Base-by-base conservation (phyloP, 2,329 filamentous ascomycete species). In the Paecilomyces sp. region DNA sequence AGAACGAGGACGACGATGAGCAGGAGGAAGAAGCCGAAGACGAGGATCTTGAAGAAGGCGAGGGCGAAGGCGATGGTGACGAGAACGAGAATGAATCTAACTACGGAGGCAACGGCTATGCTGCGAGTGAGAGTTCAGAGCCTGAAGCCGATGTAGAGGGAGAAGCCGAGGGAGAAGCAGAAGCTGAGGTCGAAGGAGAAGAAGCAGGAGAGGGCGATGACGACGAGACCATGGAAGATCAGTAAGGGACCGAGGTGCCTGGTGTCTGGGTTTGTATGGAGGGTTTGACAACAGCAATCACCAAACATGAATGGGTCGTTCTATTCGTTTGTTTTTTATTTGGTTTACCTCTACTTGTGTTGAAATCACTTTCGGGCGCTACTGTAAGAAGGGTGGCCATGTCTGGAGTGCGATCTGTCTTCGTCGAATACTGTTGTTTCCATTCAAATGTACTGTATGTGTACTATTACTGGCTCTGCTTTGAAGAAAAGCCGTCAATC, bases 31-130 rank as follows among this genome's bases (percentile, higher is more conserved):
- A 69, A 18, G 66, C 64, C 33, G 68, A 69, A 24, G 74, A 76
- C 5, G 75, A 80, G 13, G 67, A 68, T 50, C 67, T 71, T n/a
- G 71, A 71, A 11, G 71, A 72, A 11, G 69, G 62, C 4, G 68
- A 65, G 24, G 68, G 61, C 18, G 68, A 65, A 24, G 68, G 61
- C 18, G 68, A 67, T n/a, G 64, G 65, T 13, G 68, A 66, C 15
- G 65, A 56, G 0, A 71, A 73, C 41, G 71, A 74, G 24, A 71
- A 73, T 53, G 68, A 68, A 4, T 72, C 71, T 22, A 64, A 67
- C 12, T 68, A 69, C 53, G 71, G 68, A 3, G 65, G 66, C 54
- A 69, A 73, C 59, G 71, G 70, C 30, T 70, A 73, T 62, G 68
- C 63, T 57, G 71, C 66, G 47, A 72, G 71, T 56, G 71, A 70